Percentiles rank a stretch among this genome's conserved stretches.
Conservation (phyloP, 2,329 filamentous ascomycete species). For the Calonectria montana region DNA sequence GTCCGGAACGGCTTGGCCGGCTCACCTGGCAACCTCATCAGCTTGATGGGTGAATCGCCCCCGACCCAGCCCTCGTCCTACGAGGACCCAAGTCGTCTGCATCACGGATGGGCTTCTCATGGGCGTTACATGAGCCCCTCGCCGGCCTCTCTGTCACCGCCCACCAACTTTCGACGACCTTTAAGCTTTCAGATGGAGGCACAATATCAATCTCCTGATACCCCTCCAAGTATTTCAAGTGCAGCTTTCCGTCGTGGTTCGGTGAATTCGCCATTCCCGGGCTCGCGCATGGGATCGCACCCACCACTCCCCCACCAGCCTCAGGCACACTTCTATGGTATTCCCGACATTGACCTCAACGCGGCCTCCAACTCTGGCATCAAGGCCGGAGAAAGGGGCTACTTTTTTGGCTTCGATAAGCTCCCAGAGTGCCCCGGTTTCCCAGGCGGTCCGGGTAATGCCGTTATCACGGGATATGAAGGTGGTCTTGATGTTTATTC, state of each 20-base stretch:
- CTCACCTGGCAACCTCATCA: slow-evolving; percentile 66
- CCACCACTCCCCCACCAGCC: slow-evolving; percentile 80
- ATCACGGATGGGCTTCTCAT: slow-evolving; percentile 60
- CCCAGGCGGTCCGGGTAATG: slow-evolving; percentile 65
- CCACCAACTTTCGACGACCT: slow-evolving; percentile 54
- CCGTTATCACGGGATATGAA: slow-evolving; percentile 82
- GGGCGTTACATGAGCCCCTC: slow-evolving; percentile 58
- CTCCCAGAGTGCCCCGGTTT: slow-evolving; percentile 61
- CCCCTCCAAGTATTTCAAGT: slow-evolving; percentile 50
- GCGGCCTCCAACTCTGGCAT: slow-evolving; percentile 65
- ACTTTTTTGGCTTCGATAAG: slow-evolving; percentile 85
- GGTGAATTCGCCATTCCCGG: slow-evolving; percentile 62
- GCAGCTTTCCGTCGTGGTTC: slow-evolving; percentile 58
- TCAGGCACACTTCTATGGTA: slow-evolving; percentile 81
- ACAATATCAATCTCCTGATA: slow-evolving; percentile 55
- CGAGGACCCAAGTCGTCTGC: slow-evolving; percentile 57
- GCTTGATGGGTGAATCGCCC: slow-evolving; percentile 63
- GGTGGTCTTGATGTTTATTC: slow-evolving; percentile 82
- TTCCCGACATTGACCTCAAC: slow-evolving; percentile 80
- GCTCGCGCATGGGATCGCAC: slow-evolving; percentile 57
- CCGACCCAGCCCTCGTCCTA: slow-evolving; percentile 65
- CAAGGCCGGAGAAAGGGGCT: slow-evolving; percentile 75
- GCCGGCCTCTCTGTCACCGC: slow-evolving; percentile 55
- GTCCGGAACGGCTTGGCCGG: slow-evolving; percentile 56
- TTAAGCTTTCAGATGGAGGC: slow-evolving; percentile 67